A percentile compares a stretch with the other conserved stretches of the same genome.
phyloP scores from a whole-genome alignment of 2,329 filamentous ascomycete species.

The Curvularia eragrostidis region DNA sequence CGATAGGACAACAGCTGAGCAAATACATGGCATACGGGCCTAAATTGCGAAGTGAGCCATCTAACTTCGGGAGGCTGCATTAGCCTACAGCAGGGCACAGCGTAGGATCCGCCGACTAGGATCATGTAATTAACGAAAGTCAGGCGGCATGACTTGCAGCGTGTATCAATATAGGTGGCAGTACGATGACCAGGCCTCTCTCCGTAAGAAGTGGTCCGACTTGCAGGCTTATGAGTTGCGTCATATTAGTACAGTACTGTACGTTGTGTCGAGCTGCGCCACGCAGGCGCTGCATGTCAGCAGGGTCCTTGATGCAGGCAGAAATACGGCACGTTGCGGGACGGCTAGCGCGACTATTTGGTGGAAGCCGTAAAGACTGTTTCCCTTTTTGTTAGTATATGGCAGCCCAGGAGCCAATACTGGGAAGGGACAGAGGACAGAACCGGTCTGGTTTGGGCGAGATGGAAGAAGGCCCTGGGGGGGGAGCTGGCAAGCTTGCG shows the following conservation, averaged over 20 bases:
- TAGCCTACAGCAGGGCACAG: slow-evolving; percentile 4
- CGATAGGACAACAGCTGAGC: background rate
- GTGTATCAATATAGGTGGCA: background rate
- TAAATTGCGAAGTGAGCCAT: background rate
- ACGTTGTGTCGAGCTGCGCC: background rate
- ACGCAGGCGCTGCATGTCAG: background rate
- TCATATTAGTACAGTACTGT: slow-evolving; percentile 3
- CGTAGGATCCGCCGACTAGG: slow-evolving; percentile 4
- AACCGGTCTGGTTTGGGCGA: background rate
- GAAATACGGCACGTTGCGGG: background rate
- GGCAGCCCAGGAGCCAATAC: too few species aligned
- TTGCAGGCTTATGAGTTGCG: slow-evolving; percentile 1
- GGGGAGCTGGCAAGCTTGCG: background rate
- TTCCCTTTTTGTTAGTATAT: background rate
- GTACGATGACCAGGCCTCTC: background rate
- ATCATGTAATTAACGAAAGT: slow-evolving; percentile 1
- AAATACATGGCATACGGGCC: background rate
- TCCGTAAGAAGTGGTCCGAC: slow-evolving; percentile 2
- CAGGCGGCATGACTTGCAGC: background rate
- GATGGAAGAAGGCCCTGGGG: background rate
- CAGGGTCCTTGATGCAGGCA: background rate
- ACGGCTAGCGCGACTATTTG: background rate
- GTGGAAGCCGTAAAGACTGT: background rate
- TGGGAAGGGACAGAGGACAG: background rate
- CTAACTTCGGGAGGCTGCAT: slow-evolving; percentile 12